Conservation (phyloP, 2,329 filamentous ascomycete species). For the Paecilomyces variotii region DNA sequence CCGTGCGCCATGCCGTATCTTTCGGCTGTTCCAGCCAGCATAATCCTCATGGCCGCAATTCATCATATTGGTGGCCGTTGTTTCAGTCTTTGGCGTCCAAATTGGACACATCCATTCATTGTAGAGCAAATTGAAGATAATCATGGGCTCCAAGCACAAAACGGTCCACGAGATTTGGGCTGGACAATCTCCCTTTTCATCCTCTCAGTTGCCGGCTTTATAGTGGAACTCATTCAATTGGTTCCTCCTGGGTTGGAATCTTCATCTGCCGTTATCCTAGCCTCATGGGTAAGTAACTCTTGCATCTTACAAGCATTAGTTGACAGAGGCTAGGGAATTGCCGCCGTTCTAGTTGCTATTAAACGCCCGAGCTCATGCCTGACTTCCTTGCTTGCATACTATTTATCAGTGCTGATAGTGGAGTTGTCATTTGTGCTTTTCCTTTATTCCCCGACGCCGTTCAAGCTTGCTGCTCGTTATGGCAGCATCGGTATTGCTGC, state of each 20-base stretch:
- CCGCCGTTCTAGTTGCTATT: constrained; percentile 25
- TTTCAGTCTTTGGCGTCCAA: constrained; percentile 27
- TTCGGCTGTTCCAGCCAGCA: constrained; percentile 18
- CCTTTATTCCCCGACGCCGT: constrained; percentile 8
- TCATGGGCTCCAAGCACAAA: constrained; percentile 24
- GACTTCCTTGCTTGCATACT: constrained; percentile 30
- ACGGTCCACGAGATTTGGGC: constrained; percentile 13
- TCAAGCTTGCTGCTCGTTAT: constrained; percentile 15
- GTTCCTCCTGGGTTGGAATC: constrained; percentile 10
- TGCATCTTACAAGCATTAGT: constrained; percentile 9
- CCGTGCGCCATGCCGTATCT: constrained; percentile 27
- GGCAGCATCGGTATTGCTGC: constrained; percentile 35
- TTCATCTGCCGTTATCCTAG: constrained; percentile 17
- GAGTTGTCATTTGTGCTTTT: constrained; percentile 24
- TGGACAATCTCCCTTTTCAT: constrained; percentile 32
- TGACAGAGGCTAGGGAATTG: constrained; percentile 24
- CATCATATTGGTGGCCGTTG: constrained; percentile 20
- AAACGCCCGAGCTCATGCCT: constrained; percentile 37
- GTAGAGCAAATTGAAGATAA: constrained; percentile 29
- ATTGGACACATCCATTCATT: constrained; percentile 47
- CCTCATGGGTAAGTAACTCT: constrained; percentile 31
- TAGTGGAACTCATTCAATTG: constrained; percentile 23
- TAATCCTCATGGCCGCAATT: constrained; percentile 18
- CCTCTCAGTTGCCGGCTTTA: constrained; percentile 29
- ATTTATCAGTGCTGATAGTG: constrained; percentile 21